These are phyloP conservation scores for Linnemannia schmuckeri DNA, from an alignment of 192 early-diverging fungal species.

Conservation along the genomic window DNA sequence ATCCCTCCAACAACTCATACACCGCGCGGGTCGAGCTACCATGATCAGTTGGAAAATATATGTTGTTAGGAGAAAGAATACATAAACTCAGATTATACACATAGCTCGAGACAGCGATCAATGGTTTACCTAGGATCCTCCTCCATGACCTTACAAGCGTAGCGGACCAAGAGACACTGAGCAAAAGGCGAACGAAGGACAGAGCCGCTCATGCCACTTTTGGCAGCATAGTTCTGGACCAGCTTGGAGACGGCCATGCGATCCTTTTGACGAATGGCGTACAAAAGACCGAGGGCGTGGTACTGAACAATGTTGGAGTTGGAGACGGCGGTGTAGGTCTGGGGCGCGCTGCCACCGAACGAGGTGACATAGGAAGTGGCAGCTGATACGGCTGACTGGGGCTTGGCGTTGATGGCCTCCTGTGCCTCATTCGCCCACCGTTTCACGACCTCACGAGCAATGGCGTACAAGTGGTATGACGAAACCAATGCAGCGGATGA, in stretches of 20 bases:
- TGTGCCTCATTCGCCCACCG: conserved; percentile 98
- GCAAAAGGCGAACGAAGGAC: conserved; percentile 87
- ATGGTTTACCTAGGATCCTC: conserved; percentile 71
- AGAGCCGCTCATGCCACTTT: conserved; percentile 61
- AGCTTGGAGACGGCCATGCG: conserved; percentile 98
- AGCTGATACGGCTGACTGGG: conserved; percentile 62
- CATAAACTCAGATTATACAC: too few species aligned
- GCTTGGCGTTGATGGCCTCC: conserved; percentile 92
- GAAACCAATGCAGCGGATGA: conserved; percentile 94
- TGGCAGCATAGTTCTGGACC: conserved; percentile 87
- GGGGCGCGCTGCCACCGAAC: conserved; percentile 58
- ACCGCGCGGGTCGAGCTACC: conserved; percentile 72
- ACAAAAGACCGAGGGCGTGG: conserved; percentile 96
- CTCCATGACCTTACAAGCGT: conserved; percentile 90
- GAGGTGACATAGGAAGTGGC: conserved; percentile 68
- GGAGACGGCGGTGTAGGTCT: conserved; percentile 61
- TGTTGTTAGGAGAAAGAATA: background rate
- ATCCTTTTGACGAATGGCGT: conserved; percentile 96
- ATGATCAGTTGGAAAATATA: background rate
- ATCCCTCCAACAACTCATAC: conserved; percentile 89
- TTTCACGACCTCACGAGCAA: conserved; percentile 92
- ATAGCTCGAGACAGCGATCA: background rate
- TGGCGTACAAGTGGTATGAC: conserved; percentile 84
- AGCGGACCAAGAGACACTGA: conserved; percentile 93
- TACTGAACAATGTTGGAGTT: conserved; percentile 95